Evolutionary conservation across 306 rosid genomes (phyloP), one percentile per base, ranked within the genome.

Genomic region (Cucurbita ficifolia): DNA sequence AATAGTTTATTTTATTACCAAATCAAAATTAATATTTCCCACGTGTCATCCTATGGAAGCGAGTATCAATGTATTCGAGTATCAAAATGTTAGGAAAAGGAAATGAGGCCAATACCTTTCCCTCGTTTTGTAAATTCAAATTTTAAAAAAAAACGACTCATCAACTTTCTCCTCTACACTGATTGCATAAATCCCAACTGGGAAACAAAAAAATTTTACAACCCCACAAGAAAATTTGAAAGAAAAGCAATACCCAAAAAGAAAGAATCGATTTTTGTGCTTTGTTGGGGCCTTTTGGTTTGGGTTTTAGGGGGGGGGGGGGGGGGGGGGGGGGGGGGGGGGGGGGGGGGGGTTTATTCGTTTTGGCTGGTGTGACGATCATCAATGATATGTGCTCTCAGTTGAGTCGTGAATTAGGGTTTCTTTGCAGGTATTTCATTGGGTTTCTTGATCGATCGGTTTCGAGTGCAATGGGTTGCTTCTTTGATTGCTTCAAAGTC

Each of bases 401-500:
- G 77, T 48, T 80, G 81, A 80, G 68, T 16, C 85, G 88, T 43
- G 76, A 87, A 29, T 73, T 87, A 56, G 82, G 87, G 76, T 79
- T 81, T 67, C 54, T 77, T 38, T 75, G 83, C 76, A 72, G 83
- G 68, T 88, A 86, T 48, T 70, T 83, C 19, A 60, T 88, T 29
- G 84, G 91, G n/a, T 83, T 89, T 69, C 81, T 95, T 59, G 82
- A 81, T 83, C 84, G 86, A 73, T 84, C 92, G 38, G 58, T 95
- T 72, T 63, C 83, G 36, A 72, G 73, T 56, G 88, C 81, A 43
- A 95, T 95, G 99, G 87, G 92, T n/a, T 95, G 99, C 73, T 91
- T 95, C 89, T 82, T 92, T 49, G 85, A 82, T 52, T 92, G 97
- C 82, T 86, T 95, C 73, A 79, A 92, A 46, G 76, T 70, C 85